A percentile compares a stretch with the other conserved stretches of the same genome.
phyloP scores from a whole-genome alignment of 2,329 filamentous ascomycete species.

The Sporothrix phasma region DNA sequence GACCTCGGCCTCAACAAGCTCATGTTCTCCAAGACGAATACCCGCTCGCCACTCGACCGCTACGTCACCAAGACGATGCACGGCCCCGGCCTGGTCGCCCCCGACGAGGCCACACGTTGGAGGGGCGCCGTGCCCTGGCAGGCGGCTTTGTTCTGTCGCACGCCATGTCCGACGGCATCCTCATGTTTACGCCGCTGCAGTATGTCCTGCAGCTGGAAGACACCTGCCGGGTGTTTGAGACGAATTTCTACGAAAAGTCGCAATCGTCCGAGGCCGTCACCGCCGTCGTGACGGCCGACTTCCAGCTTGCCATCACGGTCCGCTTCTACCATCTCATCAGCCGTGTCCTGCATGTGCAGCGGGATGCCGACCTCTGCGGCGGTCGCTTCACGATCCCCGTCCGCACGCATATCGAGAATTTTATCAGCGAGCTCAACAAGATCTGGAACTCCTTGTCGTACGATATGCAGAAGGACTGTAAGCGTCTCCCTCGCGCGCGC shows the following conservation, averaged over 20 bases:
- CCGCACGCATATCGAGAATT: constrained; percentile 12
- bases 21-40: constrained; percentile 8
- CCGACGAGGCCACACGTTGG: constrained; percentile 20
- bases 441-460: constrained; percentile 13
- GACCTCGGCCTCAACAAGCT: constrained; percentile 21
- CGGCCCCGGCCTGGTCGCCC: constrained; percentile 7
- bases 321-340: constrained; percentile 19
- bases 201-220: constrained; percentile 26
- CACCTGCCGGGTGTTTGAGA: constrained; percentile 17
- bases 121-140: constrained; percentile 34
- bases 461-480: constrained; percentile 12
- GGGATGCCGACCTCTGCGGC: constrained; percentile 15
- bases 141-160: constrained; percentile 35
- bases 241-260: neutral
- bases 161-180: constrained; percentile 12
- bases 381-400: constrained; percentile 12
- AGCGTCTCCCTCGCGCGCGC: neutral
- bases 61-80: constrained; percentile 14
- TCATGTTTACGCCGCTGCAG: constrained; percentile 34
- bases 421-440: constrained; percentile 11
- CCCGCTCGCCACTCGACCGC: constrained; percentile 16
- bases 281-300: constrained; percentile 8
- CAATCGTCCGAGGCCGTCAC: neutral
- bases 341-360: constrained; percentile 15
- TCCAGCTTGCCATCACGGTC: constrained; percentile 16